Percentiles rank a stretch among this genome's conserved stretches.
phyloP scores from a whole-genome alignment of 139 green algal genomes.

The Coccomyxa sp. region DNA sequence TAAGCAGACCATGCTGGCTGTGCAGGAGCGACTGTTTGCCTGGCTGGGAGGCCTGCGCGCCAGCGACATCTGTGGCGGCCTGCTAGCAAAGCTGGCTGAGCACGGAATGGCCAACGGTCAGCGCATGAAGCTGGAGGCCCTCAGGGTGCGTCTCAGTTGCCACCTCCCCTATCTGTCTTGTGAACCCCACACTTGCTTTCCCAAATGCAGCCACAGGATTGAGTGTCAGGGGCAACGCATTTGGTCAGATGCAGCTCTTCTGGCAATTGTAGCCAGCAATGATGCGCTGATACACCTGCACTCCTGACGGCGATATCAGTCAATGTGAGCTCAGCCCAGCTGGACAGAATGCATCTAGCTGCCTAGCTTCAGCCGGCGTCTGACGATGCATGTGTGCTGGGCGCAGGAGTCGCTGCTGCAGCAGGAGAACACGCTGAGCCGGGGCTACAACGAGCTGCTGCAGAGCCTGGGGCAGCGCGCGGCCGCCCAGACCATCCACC shows the following conservation, averaged over 20 bases:
- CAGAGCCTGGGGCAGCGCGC: background rate
- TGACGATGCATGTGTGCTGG: background rate
- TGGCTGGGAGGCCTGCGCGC: conserved; percentile 11
- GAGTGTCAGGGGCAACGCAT: background rate
- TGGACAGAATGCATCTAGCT: too few relatives aligned
- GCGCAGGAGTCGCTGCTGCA: conserved; percentile 13
- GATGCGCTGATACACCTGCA: background rate
- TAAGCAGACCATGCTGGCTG: too few relatives aligned
- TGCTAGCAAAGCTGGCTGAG: background rate
- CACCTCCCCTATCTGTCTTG: too few relatives aligned
- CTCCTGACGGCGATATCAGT: background rate
- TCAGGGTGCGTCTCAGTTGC: conserved; percentile 1
- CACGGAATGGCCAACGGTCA: background rate
- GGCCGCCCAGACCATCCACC: background rate
- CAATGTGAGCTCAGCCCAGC: background rate
- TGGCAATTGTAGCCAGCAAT: background rate
- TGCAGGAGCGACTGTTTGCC: conserved; percentile 9
- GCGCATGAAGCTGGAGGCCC: conserved; percentile 3
- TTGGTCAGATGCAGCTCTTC: background rate
- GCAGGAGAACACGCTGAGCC: conserved; percentile 11
- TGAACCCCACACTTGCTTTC: background rate
- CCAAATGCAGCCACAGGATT: background rate
- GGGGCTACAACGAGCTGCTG: background rate
- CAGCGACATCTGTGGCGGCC: background rate
- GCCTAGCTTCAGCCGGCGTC: too few relatives aligned